Evolutionary conservation across 306 rosid species (phyloP), one percentile per base, ranked within the genome.

Genomic region (Citrullus amarus): DNA sequence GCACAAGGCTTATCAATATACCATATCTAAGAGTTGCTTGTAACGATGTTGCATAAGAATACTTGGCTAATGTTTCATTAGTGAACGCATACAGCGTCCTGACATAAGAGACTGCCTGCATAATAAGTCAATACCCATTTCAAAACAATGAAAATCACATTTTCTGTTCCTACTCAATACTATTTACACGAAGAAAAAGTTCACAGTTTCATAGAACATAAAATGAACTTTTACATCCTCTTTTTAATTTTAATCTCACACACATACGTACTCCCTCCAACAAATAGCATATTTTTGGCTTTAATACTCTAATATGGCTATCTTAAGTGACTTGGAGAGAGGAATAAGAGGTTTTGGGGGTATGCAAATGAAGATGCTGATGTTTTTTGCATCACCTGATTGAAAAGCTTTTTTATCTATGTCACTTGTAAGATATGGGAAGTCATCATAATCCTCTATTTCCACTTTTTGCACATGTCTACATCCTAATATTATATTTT

Each of bases 21-120:
- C 99, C 99, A 89, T 96, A 96, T 87, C 98, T 88, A 65, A 96
- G 88, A 82, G 99, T 96, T 82, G 99, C 99, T 91, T 92, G 99
- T 54, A 96, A 90, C 18, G 99, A 96, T 14, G 99, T 91, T 62
- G 99, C 99, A 83, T 96, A 96, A 34, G 99, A 96, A 87, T 96
- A 96, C 84, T 96, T 96, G 75, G 99, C 97, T 85, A 96, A 86
- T 41, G 99, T 92, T 88, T 96, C 98, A 83, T 96, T 96, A 44
- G 99, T 92, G 89, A 91, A 96, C 71, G 96, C 97, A 85, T 89
- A 96, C 80, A 92, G 86, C 34, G 99, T 96, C 84, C 96, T 85
- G 82, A 90, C 84, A 84, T 92, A 88, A 34, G 99, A 96, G 85
- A 96, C 98, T 78, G 99, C 98, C 99, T 96, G 97, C 87, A 82